Base-by-base conservation (phyloP, 2,329 filamentous ascomycete species). In the Talaromyces marneffei region DNA sequence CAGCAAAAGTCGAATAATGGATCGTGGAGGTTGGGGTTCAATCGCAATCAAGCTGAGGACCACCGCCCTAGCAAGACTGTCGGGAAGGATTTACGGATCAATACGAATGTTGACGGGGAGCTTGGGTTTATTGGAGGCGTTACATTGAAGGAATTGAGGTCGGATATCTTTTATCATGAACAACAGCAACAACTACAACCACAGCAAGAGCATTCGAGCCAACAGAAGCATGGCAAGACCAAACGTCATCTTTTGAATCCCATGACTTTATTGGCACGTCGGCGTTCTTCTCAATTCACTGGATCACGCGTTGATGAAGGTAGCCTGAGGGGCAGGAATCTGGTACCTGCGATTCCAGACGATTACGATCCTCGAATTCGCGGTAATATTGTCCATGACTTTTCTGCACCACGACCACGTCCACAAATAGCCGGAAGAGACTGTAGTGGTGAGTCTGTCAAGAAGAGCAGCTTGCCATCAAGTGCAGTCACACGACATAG, bases 381-480 rank as follows among this genome's bases (percentile, higher is more conserved):
- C 57, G 85, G 85, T 18, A 85, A 82, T 54, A 80, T 85, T 23
- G 79, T 87, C 1, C 85, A 88, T 72, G 85, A 88, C 67, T 88
- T 87, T 70, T 86, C 84, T 54, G 83, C 82, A 3, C 85, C 85
- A 5, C 77, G 84, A 57, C 74, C 79, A 44, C 79, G 80, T 59
- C 70, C 73, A 8, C 73, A 75, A 64, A 60, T 74, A n/a, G 64
- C 67, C 33, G 64, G 63, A 44, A 63, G 63, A 48, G 59, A 62
- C n/a, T 55, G 27, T n/a, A 42, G 50, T 39, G 23, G 56, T 20
- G 57, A 60, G 25, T 53, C 50, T 16, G n/a, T 10, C 25, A 54
- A 61, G 63, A 14, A 58, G 60, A 53, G 50, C 10, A 58, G 56
- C 42, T 31, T 52, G 46, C 55, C 55, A 12, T 62, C 55, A n/a